These are phyloP conservation scores for Tylopilus sp. DNA, from an alignment of 768 basidiomycete genomes.

Conservation along the genomic window DNA sequence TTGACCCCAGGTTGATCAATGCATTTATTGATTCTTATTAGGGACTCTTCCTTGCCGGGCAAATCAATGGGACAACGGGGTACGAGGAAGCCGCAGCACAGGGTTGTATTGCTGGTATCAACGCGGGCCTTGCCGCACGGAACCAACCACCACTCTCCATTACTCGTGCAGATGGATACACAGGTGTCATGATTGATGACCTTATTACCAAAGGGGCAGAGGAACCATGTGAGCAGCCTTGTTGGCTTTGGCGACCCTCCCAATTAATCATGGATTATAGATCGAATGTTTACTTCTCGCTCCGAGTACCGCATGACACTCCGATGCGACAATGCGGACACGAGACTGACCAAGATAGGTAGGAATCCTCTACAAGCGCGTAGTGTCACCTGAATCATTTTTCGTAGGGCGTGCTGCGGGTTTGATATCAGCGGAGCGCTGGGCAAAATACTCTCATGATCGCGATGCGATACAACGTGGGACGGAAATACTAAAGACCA, in stretches of 20 bases:
- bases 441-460: slow-evolving; percentile 35
- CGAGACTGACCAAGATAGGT: slow-evolving; percentile 78
- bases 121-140: slow-evolving; percentile 72
- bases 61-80: slow-evolving; percentile 92
- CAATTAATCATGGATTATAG: slow-evolving; percentile 35
- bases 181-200: slow-evolving; percentile 92
- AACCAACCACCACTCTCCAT: slow-evolving; percentile 55
- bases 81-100: slow-evolving; percentile 95
- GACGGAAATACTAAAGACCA: slow-evolving; percentile 33
- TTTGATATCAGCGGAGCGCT: slow-evolving; percentile 42
- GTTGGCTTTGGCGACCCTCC: not conserved
- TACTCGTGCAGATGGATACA: slow-evolving; percentile 81
- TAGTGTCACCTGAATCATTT: not conserved
- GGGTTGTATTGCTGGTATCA: slow-evolving; percentile 83
- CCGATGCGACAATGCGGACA: slow-evolving; percentile 86
- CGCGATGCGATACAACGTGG: slow-evolving; percentile 34
- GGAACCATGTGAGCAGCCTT: slow-evolving; percentile 66
- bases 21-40: slow-evolving; percentile 19
- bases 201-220: slow-evolving; percentile 84
- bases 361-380: slow-evolving; percentile 3
- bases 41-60: slow-evolving; percentile 86
- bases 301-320: slow-evolving; percentile 89
- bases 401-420: slow-evolving; percentile 39
- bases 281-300: slow-evolving; percentile 91
- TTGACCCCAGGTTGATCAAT: too few species aligned